Evolutionary conservation across 805 yeast genomes (phyloP), one percentile per base, ranked within the genome.

Genomic region (Starmerella gropengiesseri): DNA sequence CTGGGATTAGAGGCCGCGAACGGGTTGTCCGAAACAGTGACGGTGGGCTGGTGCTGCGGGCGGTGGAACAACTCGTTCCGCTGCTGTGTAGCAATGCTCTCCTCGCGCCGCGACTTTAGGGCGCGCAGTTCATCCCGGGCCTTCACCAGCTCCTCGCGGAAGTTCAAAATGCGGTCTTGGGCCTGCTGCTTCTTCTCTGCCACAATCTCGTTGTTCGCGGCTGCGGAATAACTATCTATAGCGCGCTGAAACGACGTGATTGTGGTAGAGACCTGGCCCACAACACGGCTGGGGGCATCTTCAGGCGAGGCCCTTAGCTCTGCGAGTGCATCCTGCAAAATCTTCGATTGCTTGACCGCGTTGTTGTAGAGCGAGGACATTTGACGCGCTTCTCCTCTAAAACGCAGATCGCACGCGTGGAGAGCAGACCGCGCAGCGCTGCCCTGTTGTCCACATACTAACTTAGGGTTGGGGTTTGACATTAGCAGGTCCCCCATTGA

Each of bases 311-410:
- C 64, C 3, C 62, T 57, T 51, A 89, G 78, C 40, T 66, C 62
- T 16, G 71, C 67, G 37, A 89, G 62, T 53, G 86, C 95, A 47
- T 73, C 73, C 45, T 77, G 73, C 40, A 89, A 64, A 21, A 77
- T 69, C 54, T 75, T 83, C 23, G 85, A 75, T 61, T 87, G 95
- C 60, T 84, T 85, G 42, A 81, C 69, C 7, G 94, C 95, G 60
- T 84, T 94, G 63, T 84, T 89, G 64, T 80, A 85, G 40, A 87
- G 68, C 21, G 94, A 78, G 63, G 86, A 87, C 97, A 55, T 55
- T 19, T 7, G 12, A 22, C 22, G 28, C 26, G 12, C 29, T 11
- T 5, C 37, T 7, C 21, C n/a, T n/a, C n/a, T n/a, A n/a, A n/a
- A n/a, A n/a, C n/a, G n/a, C n/a, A n/a, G n/a, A n/a, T n/a, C n/a